Evolutionary conservation across 2,329 filamentous ascomycete species (phyloP).

Genomic region (Diplodia seriata): DNA sequence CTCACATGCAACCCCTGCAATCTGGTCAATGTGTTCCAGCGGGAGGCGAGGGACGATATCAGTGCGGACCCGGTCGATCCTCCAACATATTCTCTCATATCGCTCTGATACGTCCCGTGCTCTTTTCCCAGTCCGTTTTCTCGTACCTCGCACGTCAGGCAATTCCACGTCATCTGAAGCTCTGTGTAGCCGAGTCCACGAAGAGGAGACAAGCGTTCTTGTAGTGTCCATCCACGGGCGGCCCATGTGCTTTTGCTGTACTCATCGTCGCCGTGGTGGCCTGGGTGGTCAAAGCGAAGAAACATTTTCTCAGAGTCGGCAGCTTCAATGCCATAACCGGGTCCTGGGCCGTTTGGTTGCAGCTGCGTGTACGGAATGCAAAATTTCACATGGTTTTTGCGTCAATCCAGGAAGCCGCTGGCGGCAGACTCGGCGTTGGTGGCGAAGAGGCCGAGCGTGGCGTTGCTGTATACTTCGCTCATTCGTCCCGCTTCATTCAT

Average conservation of each 20-base stretch:
- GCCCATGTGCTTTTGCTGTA: not conserved
- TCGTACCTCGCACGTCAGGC: not conserved
- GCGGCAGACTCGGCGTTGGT: not conserved
- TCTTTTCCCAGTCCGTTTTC: not conserved
- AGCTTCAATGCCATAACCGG: not conserved
- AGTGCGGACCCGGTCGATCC: not conserved
- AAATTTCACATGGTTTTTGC: not conserved
- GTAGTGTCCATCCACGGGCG: not conserved
- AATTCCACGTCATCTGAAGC: not conserved
- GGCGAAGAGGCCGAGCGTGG: not conserved
- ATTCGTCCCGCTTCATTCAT: not conserved
- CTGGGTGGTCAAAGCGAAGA: not conserved
- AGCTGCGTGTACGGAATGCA: not conserved
- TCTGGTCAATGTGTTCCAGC: not conserved
- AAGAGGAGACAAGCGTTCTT: not conserved
- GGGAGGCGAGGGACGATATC: not conserved
- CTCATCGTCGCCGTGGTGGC: not conserved
- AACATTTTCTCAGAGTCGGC: not conserved
- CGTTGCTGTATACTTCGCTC: not conserved
- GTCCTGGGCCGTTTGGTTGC: not conserved
- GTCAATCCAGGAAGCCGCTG: not conserved
- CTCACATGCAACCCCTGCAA: not conserved
- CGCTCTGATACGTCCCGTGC: not conserved
- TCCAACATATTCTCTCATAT: not conserved
- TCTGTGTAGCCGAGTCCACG: not conserved